Base-by-base conservation (phyloP, 495 filamentous ascomycete genomes). In the Neurospora sublineolata region DNA sequence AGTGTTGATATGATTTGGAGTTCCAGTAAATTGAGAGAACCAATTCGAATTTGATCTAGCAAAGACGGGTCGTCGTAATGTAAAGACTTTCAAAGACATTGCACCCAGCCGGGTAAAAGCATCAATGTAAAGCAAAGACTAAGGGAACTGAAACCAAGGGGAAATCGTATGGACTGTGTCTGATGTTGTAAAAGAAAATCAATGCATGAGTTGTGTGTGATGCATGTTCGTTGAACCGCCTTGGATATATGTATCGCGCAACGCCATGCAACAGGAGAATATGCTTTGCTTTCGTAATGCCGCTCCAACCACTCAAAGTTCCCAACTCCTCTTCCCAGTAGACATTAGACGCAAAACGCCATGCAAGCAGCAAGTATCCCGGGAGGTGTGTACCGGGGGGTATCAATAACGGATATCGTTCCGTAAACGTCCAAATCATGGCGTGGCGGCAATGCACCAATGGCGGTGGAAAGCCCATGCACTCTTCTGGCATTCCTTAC, bases 401-500 rank as follows among this genome's bases (percentile, higher is more conserved):
- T 79, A 80, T 80, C 79, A 79, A 79, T 75, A 71, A 72, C 52
- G 75, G 77, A 72, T 72, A 73, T 75, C 72, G 60, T 72, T 73
- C 37, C 69, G 64, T 58, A 73, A 40, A 67, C 68, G 46, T 40
- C 37, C 37, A 72, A 69, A 69, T 81, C 76, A 86, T 82, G 82
- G 81, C 58, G 83, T 79, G 42, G 94, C 91, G 68, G 92, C 92
- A 58, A 93, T 90, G 80, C 95, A 99, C 95, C 95, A 99, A 82
- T 97, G 94, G 60, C 95, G 89, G 78, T 99, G 95, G 80, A 92
- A 97, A 14, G 95, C 93, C 95, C 95, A 99, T 10, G 95, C 95
- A 74, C 93, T 94, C 85, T 99, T 98, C 81, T 99, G 95, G 83
- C 95, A 99, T 77, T 97, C 95, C 82, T 99, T 99, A 87, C 93